A percentile compares a stretch with the other conserved stretches of the same genome.
Conservation (phyloP, 2,329 filamentous ascomycete genomes). For the Fusarium sp. region DNA sequence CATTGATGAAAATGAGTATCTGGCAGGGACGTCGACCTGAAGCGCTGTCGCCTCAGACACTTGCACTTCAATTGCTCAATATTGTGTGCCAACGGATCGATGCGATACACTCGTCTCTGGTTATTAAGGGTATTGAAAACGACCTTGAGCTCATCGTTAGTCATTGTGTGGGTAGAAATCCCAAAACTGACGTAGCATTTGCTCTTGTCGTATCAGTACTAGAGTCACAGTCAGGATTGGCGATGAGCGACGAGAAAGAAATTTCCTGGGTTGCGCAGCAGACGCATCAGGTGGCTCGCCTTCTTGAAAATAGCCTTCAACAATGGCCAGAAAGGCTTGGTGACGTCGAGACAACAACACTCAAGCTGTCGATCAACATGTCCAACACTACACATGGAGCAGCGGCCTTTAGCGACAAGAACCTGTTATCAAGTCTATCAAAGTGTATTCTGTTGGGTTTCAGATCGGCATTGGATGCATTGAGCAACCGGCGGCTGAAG, state of each 20-base stretch:
- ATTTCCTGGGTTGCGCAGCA: slow-evolving; percentile 45
- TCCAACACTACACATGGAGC: slow-evolving; percentile 86
- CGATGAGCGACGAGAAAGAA: slow-evolving; percentile 40
- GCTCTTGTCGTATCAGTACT: slow-evolving; percentile 58
- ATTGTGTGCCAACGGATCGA: slow-evolving; percentile 50
- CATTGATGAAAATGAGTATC: slow-evolving; percentile 65
- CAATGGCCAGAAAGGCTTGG: slow-evolving; percentile 49
- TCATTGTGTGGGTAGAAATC: slow-evolving; percentile 32
- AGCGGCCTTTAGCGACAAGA: slow-evolving; percentile 73
- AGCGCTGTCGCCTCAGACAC: slow-evolving; percentile 70
- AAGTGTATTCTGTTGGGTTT: slow-evolving; percentile 66
- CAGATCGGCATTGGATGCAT: slow-evolving; percentile 59
- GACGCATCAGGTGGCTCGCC: slow-evolving; percentile 47
- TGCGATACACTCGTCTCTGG: slow-evolving; percentile 45
- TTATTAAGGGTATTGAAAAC: slow-evolving; percentile 49
- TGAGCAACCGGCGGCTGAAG: slow-evolving; percentile 63
- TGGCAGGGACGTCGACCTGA: slow-evolving; percentile 69
- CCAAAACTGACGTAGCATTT: slow-evolving; percentile 54
- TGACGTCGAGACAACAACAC: slow-evolving; percentile 47
- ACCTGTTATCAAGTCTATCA: slow-evolving; percentile 64
- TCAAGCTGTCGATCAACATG: slow-evolving; percentile 81
- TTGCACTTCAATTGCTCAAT: slow-evolving; percentile 74
- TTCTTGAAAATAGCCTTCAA: slow-evolving; percentile 49
- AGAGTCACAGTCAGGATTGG: slow-evolving; percentile 52
- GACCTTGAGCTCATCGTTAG: slow-evolving; percentile 47